Base-by-base conservation (phyloP, 192 early-diverging fungal genomes). In the Coemansia javaensis region DNA sequence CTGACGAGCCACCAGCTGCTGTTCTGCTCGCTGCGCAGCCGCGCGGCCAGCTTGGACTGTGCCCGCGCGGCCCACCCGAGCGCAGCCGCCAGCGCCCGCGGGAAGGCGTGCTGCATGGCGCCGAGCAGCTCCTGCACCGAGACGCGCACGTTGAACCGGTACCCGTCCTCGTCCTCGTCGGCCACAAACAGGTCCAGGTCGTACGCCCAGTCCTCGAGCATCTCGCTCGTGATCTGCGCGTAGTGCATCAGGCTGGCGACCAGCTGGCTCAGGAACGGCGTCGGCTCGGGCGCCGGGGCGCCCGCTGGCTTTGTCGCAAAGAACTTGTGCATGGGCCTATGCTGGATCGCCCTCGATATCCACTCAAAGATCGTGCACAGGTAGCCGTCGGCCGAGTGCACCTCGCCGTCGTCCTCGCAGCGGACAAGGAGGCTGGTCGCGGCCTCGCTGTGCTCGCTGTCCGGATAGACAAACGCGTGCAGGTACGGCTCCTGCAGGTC, bases 121-220 rank as follows among this genome's bases (percentile, higher is more conserved):
- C 80, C 43, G n/a, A 93, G 58, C 14, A 89, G 66, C 61, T 93
- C 89, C 34, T 85, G 79, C 8, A 87, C 84, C 23, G 90, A 84
- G 14, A 93, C 82, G 37, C 93, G 81, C 37, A 93, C 87, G 47
- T 84, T 96, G 58, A 86, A 94, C n/a, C 71, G 84, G 32, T 83
- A 82, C 1, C 83, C 84, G 43, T 91, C 90, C 38, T 94, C 91
- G 38, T 94, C 90, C 40, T 91, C 90, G 45, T 96, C 93, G 16
- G 88, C 87, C 24, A 96, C 84, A 56, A 84, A 94, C 58, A 92
- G 81, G 48, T 93, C 89, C 39, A 89, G 81, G 56, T 96, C 91
- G 25, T 77, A 65, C 5, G 75, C 65, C 93, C 93, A 96, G 35
- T 79, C 80, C n/a, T 87, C 86, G 2, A 82, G 60, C 70, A 76